Conservation (phyloP, 139 green algal genomes). For the Edaphochlamys debaryana region DNA sequence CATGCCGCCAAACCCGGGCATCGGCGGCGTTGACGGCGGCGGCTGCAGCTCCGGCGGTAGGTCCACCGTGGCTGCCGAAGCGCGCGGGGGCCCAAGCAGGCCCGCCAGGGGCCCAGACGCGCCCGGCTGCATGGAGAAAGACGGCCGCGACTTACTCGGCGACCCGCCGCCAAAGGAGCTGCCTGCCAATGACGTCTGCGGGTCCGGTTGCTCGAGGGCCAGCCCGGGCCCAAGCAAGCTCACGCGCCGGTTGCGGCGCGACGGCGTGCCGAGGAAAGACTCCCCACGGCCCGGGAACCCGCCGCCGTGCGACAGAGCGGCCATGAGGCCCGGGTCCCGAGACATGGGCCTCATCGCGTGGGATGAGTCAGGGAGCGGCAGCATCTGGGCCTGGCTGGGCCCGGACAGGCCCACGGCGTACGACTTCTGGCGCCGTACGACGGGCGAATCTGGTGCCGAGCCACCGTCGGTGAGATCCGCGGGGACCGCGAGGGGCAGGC, state of each 20-base stretch:
- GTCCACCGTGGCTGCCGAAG: neutral
- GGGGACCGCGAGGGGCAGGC: too few relatives aligned
- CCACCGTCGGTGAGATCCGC: too few relatives aligned
- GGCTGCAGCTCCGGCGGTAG: conserved; percentile 27
- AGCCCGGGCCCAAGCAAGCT: too few relatives aligned
- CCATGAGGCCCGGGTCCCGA: neutral
- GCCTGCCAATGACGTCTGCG: neutral
- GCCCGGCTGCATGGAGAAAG: neutral
- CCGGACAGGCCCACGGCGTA: too few relatives aligned
- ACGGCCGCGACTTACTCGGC: neutral
- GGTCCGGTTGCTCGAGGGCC: too few relatives aligned
- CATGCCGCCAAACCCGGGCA: too few relatives aligned
- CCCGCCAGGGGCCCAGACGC: conserved; percentile 9
- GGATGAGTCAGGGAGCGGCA: neutral
- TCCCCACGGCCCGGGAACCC: neutral
- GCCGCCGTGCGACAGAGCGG: neutral
- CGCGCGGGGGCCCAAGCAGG: neutral
- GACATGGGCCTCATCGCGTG: neutral
- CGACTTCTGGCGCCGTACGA: too few relatives aligned
- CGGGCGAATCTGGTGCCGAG: too few relatives aligned
- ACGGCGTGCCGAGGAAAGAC: neutral
- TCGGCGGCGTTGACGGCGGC: too few relatives aligned
- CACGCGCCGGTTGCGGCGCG: too few relatives aligned
- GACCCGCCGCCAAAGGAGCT: neutral
- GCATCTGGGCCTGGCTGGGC: neutral